Percentiles rank a stretch among this genome's conserved stretches.
Conservation (phyloP, 805 yeast species). For the Debaryomyces hansenii region DNA sequence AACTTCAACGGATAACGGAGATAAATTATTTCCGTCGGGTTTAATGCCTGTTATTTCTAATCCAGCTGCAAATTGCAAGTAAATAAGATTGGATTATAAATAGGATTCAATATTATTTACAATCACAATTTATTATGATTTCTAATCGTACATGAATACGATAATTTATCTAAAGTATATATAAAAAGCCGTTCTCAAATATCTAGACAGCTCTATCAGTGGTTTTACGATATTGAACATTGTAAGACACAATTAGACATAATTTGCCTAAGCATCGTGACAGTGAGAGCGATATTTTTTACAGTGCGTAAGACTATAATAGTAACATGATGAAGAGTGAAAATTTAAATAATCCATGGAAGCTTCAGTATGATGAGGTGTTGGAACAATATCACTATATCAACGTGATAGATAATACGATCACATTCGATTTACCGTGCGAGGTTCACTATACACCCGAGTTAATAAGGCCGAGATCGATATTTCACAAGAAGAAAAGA, state of each 20-base stretch:
- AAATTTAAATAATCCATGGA: background rate
- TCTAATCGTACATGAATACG: no score
- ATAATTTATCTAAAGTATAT: no score
- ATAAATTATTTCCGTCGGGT: background rate
- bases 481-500: background rate
- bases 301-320: no score
- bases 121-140: no score
- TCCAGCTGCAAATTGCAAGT: background rate
- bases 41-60: background rate
- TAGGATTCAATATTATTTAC: no score
- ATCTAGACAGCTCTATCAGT: no score
- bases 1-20: background rate
- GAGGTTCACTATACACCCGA: constrained; percentile 31
- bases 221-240: no score
- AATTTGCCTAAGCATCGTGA: no score
- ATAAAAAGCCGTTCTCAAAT: no score
- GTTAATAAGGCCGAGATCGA: background rate
- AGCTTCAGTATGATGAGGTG: constrained; percentile 32
- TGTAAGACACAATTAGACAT: no score
- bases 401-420: constrained; percentile 29
- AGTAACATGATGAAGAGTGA: background rate
- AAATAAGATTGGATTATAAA: no score
- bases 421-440: constrained; percentile 46
- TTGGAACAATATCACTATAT: constrained; percentile 43
- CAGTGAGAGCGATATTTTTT: no score